Evolutionary conservation across 75 land plant genomes (phyloP), one percentile per base, ranked within the genome.

Genomic region (Adiantum capillusveneris): DNA sequence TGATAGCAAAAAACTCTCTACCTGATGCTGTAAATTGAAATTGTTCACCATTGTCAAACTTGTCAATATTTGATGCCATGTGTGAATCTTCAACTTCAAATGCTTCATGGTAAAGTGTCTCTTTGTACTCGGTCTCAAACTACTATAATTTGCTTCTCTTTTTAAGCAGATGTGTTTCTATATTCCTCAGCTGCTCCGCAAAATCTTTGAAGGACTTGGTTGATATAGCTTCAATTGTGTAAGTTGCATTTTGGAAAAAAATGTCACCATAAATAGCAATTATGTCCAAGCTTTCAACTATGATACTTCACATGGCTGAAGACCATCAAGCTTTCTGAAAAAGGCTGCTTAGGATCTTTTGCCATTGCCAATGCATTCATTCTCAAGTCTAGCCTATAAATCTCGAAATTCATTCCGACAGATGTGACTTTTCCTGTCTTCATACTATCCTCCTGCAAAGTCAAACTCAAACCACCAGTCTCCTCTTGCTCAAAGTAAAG

Each of bases 251-350:
- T 68, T 81, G 90, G 50, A 95, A 95, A 58, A 90, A 95, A 61
- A 90, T 95, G 56, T 95, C 99, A 66, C 99, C 99, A 86, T 94
- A 90, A 48, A 94, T 86, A 52, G 96, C 91, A 82, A 90, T 90
- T 94, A 96, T 11, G 77, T 79, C 31, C 96, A 96, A 19, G 86
- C 82, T 52, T 86, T 81, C 48, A 94, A 64, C 60, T 81, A 85
- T 65, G 82, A 81, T 57, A 94, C 68, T 79, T 94, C 99, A 84
- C 96, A 89, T 11, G 96, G 88, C 58, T 94, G 99, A 63, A 90
- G 88, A 12, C 91, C 96, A 64, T 90, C 96, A 70, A 94, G 68
- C 57, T 72, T 90, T 58, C 86, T 94, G 53, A 94, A 94, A 64
- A 90, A 84, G 11, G 96, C 96, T 29, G 92, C 67, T 70, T 94